Evolutionary conservation across 352 stramenopile species (phyloP), one percentile per base, ranked within the genome.

Genomic region (Pythium rishiriense): DNA sequence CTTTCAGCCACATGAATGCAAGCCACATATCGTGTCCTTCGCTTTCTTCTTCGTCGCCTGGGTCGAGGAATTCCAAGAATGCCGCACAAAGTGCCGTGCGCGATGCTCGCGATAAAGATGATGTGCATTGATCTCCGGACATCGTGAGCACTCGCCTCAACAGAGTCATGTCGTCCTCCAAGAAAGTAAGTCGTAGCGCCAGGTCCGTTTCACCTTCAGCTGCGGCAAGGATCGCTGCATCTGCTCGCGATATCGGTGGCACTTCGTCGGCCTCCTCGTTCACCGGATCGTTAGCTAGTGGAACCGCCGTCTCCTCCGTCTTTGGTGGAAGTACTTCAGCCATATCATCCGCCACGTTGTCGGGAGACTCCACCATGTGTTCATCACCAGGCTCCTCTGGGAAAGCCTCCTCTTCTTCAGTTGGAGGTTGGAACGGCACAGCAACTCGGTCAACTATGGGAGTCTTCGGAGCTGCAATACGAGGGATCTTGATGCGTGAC

Each of bases 71-170:
- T n/a, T 74, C 64, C 15, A 88, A 62, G 29, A 88, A 83, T 0
- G 79, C 75, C 21, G 75, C 78, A 53, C 77, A 90, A 7, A 90
- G 29, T 12, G 81, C 79, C 19, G 73, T 81, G n/a, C 70, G 55
- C 2, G 72, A 66, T 3, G 70, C 58, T 31, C 35, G 58, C 0
- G 76, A 84, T 17, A 90, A 66, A 8, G 24, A 48, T n/a, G 52
- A 17, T 63, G 79, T 74, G 22, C 70, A 78, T 25, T 75, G 75
- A 28, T 59, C 64, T 4, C 64, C 48, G 19, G 81, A 49, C 19
- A 72, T 51, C 0, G 48, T 45, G 61, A 88, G 73, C 12, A 75
- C 73, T 15, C 72, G 73, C 26, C 68, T 70, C 33, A 90, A 55
- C 29, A 88, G 39, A 26, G 46, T 41, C 19, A 74, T 57, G 45